Conservation (phyloP, 169 alveolate species). For the Cryptosporidium ubiquitum region DNA sequence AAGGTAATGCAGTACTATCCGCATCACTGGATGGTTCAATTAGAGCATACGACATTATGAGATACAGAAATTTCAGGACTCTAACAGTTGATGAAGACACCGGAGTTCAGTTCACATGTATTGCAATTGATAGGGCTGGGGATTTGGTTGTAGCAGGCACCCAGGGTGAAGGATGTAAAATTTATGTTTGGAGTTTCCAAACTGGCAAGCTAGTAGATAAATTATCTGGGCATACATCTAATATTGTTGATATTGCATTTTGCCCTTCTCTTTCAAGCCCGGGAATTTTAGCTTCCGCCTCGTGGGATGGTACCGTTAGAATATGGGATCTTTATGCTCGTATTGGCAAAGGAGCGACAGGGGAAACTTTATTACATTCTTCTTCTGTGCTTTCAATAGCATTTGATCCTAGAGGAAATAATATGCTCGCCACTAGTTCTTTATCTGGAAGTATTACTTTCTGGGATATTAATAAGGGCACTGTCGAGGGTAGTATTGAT, state of each 20-base stretch:
- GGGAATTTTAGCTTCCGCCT: constrained; percentile 92
- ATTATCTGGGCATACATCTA: constrained; percentile 93
- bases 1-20: constrained; percentile 93
- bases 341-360: constrained; percentile 88
- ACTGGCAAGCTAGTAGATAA: constrained; percentile 90
- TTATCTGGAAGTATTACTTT: constrained; percentile 83
- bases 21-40: constrained; percentile 98
- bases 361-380: constrained; percentile 89
- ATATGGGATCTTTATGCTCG: constrained; percentile 89
- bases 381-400: constrained; percentile 90
- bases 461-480: constrained; percentile 85
- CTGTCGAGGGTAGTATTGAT: constrained; percentile 86
- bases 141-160: constrained; percentile 98
- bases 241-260: constrained; percentile 90
- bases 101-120: constrained; percentile 91
- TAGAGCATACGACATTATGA: constrained; percentile 95
- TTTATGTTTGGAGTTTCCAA: constrained; percentile 85
- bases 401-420: constrained; percentile 91
- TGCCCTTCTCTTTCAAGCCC: constrained; percentile 83
- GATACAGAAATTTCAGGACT: constrained; percentile 91
- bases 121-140: constrained; percentile 94
- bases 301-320: constrained; percentile 95
- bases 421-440: constrained; percentile 87
- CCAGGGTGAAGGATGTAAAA: constrained; percentile 87
- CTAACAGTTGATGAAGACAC: constrained; percentile 80